These are phyloP conservation scores for Rubus parviflorus DNA, from an alignment of 306 rosid species.

Conservation along the genomic window DNA sequence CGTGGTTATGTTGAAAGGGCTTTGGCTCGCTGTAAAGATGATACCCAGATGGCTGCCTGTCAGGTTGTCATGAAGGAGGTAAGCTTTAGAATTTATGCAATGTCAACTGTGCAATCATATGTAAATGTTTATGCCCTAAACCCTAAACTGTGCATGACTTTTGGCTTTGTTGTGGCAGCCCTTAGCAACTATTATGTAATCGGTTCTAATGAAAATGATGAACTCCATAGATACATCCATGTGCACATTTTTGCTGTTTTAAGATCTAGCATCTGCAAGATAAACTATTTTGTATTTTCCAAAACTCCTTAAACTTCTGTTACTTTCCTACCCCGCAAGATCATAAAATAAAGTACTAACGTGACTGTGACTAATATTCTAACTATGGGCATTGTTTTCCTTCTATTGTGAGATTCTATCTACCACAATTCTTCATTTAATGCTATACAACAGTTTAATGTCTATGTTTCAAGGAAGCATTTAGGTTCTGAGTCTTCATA, in stretches of 20 bases:
- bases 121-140: slow-evolving; percentile 1
- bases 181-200: neutral
- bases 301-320: neutral
- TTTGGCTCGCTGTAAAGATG: slow-evolving; percentile 92
- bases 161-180: neutral
- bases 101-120: slow-evolving; percentile 15
- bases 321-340: neutral
- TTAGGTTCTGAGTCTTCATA: neutral
- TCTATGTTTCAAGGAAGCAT: neutral
- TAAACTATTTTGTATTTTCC: neutral
- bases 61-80: slow-evolving; percentile 92
- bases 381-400: neutral
- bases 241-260: neutral
- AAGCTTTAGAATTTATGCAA: slow-evolving; percentile 25
- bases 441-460: neutral
- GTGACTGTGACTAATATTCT: neutral
- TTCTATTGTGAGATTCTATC: neutral
- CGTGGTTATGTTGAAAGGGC: slow-evolving; percentile 97
- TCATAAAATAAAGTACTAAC: neutral
- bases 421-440: neutral
- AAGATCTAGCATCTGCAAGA: neutral
- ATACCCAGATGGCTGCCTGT: slow-evolving; percentile 73
- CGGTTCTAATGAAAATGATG: neutral
- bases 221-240: neutral
- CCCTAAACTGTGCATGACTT: neutral